Base-by-base conservation (phyloP, 768 basidiomycete genomes). In the Russula abietina region DNA sequence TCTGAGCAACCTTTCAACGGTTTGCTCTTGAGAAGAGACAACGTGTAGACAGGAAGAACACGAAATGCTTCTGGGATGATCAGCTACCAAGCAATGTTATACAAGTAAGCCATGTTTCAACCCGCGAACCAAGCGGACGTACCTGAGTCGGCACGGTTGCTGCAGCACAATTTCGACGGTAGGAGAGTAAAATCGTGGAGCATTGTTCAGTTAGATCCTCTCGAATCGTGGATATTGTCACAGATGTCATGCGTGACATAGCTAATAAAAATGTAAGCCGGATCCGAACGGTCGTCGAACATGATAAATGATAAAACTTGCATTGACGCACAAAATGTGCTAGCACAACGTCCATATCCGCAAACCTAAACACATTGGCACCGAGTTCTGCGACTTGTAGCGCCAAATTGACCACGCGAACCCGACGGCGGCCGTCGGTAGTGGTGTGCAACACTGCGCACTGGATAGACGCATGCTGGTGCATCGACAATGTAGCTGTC, bases 21-120 rank as follows among this genome's bases (percentile, higher is more conserved):
- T 72, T 97, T 96, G 57, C 83, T 83, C 77, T 99, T 99, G 51
- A 89, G 79, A 38, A 98, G 82, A 12, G 86, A 86, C 3, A 98
- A 78, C 3, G 83, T 82, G 71, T 87, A 94, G 19, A 93, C 78
- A 0, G 94, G 92, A 48, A 98, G 80, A 1, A 88, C 81, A 70
- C 88, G 87, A 79, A 93, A 94, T 0, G 89, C 87, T 74, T 98
- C 97, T 7, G 97, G 97, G 28, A 99, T 84, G 64, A 99, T 89
- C 65, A 99, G 75, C 96, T 99, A 68, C 1, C 48, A 14, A 61
- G 55, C 43, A 67, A 49, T 64, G 68, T 62, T 24, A 55, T 49
- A 22, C 22, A 7, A 19, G 4, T 28, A 41, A 41, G 19, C 19
- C 64, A 36, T 48, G 11, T 32, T 58, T 24, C n/a, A 56, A 14